Evolutionary conservation across 306 rosid species (phyloP).

Genomic region (Pachyrhizus erosus): DNA sequence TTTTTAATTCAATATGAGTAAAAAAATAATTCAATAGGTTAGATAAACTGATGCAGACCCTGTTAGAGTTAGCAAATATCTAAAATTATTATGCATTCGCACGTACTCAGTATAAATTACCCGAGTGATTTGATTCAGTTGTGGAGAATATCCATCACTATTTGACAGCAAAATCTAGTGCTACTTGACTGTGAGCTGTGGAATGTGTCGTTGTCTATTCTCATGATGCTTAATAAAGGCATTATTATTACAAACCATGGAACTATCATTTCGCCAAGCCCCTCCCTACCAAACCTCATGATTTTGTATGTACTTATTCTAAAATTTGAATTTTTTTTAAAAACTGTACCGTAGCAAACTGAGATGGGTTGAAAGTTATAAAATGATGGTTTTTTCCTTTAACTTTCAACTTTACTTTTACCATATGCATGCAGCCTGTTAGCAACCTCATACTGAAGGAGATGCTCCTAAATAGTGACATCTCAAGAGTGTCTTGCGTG

Average conservation of each 20-base stretch:
- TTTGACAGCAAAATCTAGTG: not conserved
- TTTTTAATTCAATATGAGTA: not conserved
- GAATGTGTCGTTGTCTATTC: not conserved
- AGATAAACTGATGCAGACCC: not conserved
- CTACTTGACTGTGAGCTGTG: not conserved
- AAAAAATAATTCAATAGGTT: not conserved
- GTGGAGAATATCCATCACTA: constrained; percentile 6
- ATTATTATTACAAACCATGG: constrained; percentile 31
- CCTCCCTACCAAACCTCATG: not conserved
- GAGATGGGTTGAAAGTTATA: not conserved
- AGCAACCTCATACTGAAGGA: constrained; percentile 71
- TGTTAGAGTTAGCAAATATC: not conserved
- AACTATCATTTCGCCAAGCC: not conserved
- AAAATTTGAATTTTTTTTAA: not conserved
- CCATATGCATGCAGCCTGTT: constrained; percentile 56
- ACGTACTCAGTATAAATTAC: not conserved
- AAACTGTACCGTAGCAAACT: not conserved
- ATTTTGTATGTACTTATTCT: not conserved
- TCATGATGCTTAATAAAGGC: constrained; percentile 5
- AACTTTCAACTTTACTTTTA: not conserved
- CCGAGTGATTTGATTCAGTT: not conserved
- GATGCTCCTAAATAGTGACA: constrained; percentile 57
- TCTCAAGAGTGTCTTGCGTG: constrained; percentile 64
- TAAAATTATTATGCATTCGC: constrained; percentile 1
- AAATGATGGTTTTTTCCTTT: not conserved